Evolutionary conservation across 495 filamentous ascomycete species (phyloP).

Genomic region (Xanthoparmelia taractica): DNA sequence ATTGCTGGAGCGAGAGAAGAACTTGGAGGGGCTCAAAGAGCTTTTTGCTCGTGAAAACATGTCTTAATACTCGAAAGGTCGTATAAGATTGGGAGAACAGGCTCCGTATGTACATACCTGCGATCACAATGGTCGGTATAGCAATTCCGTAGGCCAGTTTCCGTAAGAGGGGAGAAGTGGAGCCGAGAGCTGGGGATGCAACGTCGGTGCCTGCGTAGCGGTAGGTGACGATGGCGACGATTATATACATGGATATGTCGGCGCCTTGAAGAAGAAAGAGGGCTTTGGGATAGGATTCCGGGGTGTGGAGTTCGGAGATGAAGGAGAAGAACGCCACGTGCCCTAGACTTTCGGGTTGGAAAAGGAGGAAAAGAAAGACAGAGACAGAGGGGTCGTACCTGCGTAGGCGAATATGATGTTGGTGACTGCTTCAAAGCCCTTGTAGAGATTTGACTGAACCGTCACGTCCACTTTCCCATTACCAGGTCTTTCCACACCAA

Average conservation of each 20-base stretch:
- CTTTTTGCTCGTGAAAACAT: too few species aligned
- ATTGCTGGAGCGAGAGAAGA: too few species aligned
- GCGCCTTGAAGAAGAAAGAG: constrained; percentile 56
- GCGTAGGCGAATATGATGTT: constrained; percentile 46
- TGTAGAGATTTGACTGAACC: constrained; percentile 14
- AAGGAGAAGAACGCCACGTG: constrained; percentile 70
- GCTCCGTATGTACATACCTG: constrained; percentile 32
- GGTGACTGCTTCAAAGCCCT: constrained; percentile 38
- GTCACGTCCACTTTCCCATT: constrained; percentile 23
- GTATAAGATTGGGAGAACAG: too few species aligned
- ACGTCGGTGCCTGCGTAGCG: constrained; percentile 63
- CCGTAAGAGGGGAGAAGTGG: constrained; percentile 50
- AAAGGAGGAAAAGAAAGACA: too few species aligned
- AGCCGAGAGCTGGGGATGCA: constrained; percentile 58
- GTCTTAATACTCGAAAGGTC: too few species aligned
- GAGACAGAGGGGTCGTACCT: constrained; percentile 21
- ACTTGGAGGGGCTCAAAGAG: too few species aligned
- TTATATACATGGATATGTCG: constrained; percentile 56
- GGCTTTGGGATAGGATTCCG: constrained; percentile 58
- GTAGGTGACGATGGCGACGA: constrained; percentile 51
- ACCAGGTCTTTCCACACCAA: constrained; percentile 39
- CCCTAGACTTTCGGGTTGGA: constrained; percentile 36
- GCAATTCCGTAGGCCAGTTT: constrained; percentile 76
- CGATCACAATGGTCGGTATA: constrained; percentile 55
- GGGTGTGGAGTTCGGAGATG: constrained; percentile 68